phyloP scores from a whole-genome alignment of 2,329 filamentous ascomycete species.

The Parasarocladium wereldwijsianum region DNA sequence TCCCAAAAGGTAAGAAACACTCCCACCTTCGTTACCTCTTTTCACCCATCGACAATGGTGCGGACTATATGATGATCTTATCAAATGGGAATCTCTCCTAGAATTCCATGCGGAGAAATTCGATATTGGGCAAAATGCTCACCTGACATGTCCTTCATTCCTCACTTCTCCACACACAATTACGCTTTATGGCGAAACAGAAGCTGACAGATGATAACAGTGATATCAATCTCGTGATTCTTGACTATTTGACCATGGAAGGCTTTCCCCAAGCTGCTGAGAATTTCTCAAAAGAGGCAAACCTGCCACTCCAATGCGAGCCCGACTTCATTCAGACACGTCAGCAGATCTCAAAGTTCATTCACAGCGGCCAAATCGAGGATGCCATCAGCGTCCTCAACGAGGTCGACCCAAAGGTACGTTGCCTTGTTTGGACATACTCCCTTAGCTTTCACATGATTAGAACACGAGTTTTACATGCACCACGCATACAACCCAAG shows the following conservation, averaged over 20 bases:
- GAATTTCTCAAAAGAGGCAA: conserved; percentile 89
- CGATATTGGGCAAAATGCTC: conserved; percentile 56
- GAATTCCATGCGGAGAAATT: conserved; percentile 79
- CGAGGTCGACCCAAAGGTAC: conserved; percentile 80
- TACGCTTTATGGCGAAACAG: conserved; percentile 3
- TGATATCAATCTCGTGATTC: conserved; percentile 87
- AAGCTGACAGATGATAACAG: conserved; percentile 32
- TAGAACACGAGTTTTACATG: conserved; percentile 87
- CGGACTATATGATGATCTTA: conserved; percentile 68
- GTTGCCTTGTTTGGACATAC: conserved; percentile 16
- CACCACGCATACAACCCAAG: conserved; percentile 98
- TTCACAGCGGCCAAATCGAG: conserved; percentile 75
- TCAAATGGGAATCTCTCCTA: conserved; percentile 99
- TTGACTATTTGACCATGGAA: conserved; percentile 94
- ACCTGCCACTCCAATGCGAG: conserved; percentile 61
- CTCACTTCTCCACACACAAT: conserved; percentile 5
- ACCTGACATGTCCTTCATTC: conserved; percentile 27
- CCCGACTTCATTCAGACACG: conserved; percentile 60
- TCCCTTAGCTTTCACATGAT: conserved; percentile 55
- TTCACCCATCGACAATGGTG: conserved; percentile 3
- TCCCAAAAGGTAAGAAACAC: conserved; percentile 65
- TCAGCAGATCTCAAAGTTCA: conserved; percentile 71
- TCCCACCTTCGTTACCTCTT: conserved; percentile 1
- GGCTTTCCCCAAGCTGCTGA: conserved; percentile 86
- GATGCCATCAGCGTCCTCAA: conserved; percentile 77